Evolutionary conservation across 108 stramenopile species (phyloP).

Genomic region (Discostella stelligeroides): DNA sequence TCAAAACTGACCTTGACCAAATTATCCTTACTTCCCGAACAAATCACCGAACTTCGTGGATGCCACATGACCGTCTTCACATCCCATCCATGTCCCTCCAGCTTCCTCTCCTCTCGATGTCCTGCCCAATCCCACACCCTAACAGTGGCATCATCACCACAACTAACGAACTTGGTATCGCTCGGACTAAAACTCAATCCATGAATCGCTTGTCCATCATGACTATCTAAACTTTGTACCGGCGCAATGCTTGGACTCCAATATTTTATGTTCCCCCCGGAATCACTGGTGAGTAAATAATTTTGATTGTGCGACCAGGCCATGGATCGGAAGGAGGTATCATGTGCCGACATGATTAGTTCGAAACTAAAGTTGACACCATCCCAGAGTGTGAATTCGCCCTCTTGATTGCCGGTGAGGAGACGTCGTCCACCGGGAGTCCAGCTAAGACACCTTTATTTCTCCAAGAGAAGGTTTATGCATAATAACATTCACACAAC

Average conservation of each 20-base stretch:
- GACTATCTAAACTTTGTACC: conserved; percentile 82
- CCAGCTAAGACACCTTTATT: conserved; percentile 70
- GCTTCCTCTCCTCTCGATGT: conserved; percentile 68
- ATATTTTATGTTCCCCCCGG: conserved; percentile 88
- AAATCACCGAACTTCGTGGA: conserved; percentile 88
- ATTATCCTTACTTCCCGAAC: conserved; percentile 91
- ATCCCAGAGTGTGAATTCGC: conserved; percentile 94
- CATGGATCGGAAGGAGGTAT: conserved; percentile 87
- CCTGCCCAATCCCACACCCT: conserved; percentile 94
- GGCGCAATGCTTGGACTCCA: conserved; percentile 93
- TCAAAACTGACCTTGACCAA: conserved; percentile 61
- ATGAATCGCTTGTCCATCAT: conserved; percentile 89
- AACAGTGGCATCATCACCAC: conserved; percentile 94
- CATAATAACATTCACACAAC: neutral
- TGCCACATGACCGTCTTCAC: conserved; percentile 96
- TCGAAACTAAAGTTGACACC: conserved; percentile 90
- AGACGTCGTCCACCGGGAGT: conserved; percentile 89
- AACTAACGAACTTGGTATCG: conserved; percentile 93
- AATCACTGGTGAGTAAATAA: conserved; percentile 89
- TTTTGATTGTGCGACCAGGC: conserved; percentile 91
- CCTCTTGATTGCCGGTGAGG: conserved; percentile 87
- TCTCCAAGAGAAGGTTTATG: neutral
- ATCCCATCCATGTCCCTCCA: conserved; percentile 97
- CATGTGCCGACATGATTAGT: conserved; percentile 87
- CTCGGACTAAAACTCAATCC: conserved; percentile 91